Evolutionary conservation across 352 stramenopile species (phyloP).

Genomic region (Lagenidium giganteum): DNA sequence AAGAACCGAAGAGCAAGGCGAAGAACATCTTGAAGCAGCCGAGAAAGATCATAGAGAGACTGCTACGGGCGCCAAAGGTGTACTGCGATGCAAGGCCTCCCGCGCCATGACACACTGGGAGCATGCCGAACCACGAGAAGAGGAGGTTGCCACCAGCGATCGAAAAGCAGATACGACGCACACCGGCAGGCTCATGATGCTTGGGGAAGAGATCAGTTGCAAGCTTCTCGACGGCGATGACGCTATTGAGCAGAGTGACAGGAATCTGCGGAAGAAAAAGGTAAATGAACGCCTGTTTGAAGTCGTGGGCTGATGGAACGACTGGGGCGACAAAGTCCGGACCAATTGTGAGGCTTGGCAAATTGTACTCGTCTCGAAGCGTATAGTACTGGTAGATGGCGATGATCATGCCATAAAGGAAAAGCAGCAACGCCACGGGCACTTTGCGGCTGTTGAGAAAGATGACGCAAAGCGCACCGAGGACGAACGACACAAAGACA

Average conservation of each 20-base stretch:
- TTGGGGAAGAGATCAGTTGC: constrained; percentile 86
- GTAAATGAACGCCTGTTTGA: constrained; percentile 75
- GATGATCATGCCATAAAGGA: constrained; percentile 65
- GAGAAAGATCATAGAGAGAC: constrained; percentile 87
- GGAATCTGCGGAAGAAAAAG: constrained; percentile 89
- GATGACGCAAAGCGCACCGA: constrained; percentile 68
- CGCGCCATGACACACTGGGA: constrained; percentile 92
- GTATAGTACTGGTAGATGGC: constrained; percentile 53
- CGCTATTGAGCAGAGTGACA: constrained; percentile 89
- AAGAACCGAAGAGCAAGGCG: constrained; percentile 84
- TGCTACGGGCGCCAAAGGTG: constrained; percentile 88
- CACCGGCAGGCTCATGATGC: constrained; percentile 43
- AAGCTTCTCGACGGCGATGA: constrained; percentile 90
- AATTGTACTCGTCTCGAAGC: constrained; percentile 38
- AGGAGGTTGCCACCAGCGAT: constrained; percentile 79
- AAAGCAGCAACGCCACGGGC: constrained; percentile 58
- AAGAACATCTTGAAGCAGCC: constrained; percentile 87
- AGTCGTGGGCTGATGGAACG: constrained; percentile 47
- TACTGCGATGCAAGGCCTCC: constrained; percentile 91
- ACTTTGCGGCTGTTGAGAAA: constrained; percentile 58
- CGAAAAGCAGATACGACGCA: constrained; percentile 66
- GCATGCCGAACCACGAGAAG: constrained; percentile 85
- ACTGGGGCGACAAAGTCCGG: constrained; percentile 56
- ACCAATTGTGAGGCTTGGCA: constrained; percentile 43
- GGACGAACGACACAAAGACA: constrained; percentile 56